Evolutionary conservation across 1,284 basidiomycete species (phyloP).

Genomic region (Pseudozyma flocculosa): DNA sequence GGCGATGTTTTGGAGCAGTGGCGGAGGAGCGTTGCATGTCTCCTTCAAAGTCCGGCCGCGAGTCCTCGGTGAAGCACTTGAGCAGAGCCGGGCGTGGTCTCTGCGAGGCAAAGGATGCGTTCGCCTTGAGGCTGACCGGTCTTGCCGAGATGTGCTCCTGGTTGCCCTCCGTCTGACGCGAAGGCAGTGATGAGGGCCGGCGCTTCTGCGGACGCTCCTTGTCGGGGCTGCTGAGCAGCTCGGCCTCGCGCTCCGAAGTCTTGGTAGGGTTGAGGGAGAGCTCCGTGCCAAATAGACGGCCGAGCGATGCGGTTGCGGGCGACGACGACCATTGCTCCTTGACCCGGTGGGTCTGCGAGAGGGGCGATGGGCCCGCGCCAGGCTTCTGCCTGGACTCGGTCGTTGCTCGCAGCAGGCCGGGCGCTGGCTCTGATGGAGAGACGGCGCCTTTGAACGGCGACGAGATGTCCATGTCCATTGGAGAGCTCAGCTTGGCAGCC

Average conservation of each 20-base stretch:
- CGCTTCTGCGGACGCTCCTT: constrained; percentile 46
- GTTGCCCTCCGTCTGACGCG: constrained; percentile 21
- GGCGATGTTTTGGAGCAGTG: too few species aligned
- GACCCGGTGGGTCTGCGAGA: too few species aligned
- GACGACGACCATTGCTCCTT: constrained; percentile 1
- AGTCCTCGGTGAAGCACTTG: not conserved
- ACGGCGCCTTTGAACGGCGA: constrained; percentile 17
- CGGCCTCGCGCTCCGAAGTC: constrained; percentile 17
- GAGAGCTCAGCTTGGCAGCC: constrained; percentile 48
- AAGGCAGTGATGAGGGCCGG: constrained; percentile 39
- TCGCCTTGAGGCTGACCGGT: too few species aligned
- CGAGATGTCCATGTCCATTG: constrained; percentile 53
- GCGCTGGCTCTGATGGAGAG: constrained; percentile 20
- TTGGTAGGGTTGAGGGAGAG: constrained; percentile 37
- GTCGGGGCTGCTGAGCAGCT: constrained; percentile 37
- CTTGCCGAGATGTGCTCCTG: constrained; percentile 1
- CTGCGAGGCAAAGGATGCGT: constrained; percentile 10
- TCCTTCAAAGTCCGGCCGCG: too few species aligned
- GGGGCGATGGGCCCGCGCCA: not conserved
- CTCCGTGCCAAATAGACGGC: constrained; percentile 47
- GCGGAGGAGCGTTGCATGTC: too few species aligned
- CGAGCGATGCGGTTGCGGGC: constrained; percentile 5
- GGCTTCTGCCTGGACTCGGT: constrained; percentile 8
- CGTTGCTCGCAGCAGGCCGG: constrained; percentile 7
- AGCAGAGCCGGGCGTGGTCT: constrained; percentile 15